Evolutionary conservation across 371 early-diverging fungal genomes (phyloP), one percentile per base, ranked within the genome.

Genomic region (Zychaea mexicana): DNA sequence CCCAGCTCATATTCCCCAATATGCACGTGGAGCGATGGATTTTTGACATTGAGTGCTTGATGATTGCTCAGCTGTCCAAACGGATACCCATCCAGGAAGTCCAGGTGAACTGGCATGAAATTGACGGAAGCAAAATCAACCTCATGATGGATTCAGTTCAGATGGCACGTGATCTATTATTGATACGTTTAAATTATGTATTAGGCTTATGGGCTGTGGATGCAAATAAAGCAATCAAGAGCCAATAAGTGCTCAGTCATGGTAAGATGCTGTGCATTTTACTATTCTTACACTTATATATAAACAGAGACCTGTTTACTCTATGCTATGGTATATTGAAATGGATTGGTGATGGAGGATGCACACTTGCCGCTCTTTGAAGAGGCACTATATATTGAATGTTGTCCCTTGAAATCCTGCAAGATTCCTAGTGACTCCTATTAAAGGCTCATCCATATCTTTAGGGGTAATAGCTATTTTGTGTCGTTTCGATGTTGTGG

Each of bases 11-110:
- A 28, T 95, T 96, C 66, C 88, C 93, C 19, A 88, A 88, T 71
- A 91, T 96, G 90, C 97, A 96, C 65, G 94, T 94, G 2, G 94
- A 95, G 67, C 86, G 97, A 32, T 97, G 96, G 93, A 96, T 97
- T 64, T 97, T 98, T 79, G 97, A 98, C 71, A 94, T 97, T 62
- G 98, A 98, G 75, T 79, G 95, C 64, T 79, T 97, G 47, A 84
- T 96, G 73, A 82, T 96, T 57, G 96, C 96, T 3, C 73, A 78
- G 60, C 60, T 66, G n/a, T n/a, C 22, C 77, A 82, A 42, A 70
- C n/a, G 84, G 39, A 91, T 96, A 21, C 94, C 94, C 7, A 87
- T 96, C 36, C 79, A 72, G 8, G 96, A 98, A 73, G 94, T 97
- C 2, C 90, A 92, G 5, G 95, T 98, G 8, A 91, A 85, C 19